Evolutionary conservation across 768 basidiomycete genomes (phyloP), one percentile per base, ranked within the genome.

Genomic region (Neoboletus subvelutipes): DNA sequence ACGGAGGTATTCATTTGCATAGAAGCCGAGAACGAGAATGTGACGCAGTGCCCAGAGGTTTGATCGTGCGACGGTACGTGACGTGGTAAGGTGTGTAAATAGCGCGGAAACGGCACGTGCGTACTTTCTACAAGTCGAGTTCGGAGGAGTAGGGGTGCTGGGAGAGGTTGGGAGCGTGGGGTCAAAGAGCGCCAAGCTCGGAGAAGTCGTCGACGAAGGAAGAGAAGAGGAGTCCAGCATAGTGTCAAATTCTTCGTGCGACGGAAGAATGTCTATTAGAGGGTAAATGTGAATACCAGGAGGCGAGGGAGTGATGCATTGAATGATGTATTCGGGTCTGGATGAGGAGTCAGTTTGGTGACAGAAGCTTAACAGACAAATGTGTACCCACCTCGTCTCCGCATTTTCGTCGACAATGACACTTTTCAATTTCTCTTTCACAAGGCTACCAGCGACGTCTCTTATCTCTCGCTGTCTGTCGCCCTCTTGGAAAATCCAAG

Each of bases 31-130:
- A 0, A 82, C 78, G 10, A 90, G 71, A 52, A 93, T 75, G 66
- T 93, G 89, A 10, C 83, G 81, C 5, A 98, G 67, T 0, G 82
- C 79, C 86, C 88, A 89, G 0, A 83, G 62, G 50, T 88, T 80
- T 17, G 74, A 72, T 49, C 77, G 81, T 4, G 87, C 84, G 1
- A 80, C 59, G n/a, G 80, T 75, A 37, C 91, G 83, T 61, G 92
- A 83, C 7, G 80, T 74, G 5, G 75, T 62, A 55, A 92, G 75
- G 28, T 83, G 68, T 1, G 80, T 74, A 3, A 92, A 69, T 5
- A 91, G 70, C 0, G 84, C 85, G 36, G 72, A 69, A 13, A 84
- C 77, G 5, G 78, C 74, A 18, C 94, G 83, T 2, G 86, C 83
- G 66, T 93, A 92, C 3, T 76, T 20, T 64, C 64, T 65, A 47